Percentiles rank a stretch among this genome's conserved stretches.
These are phyloP conservation scores for Anethum foeniculum DNA, from an alignment of 140 eudicot species.

Conservation along the genomic window DNA sequence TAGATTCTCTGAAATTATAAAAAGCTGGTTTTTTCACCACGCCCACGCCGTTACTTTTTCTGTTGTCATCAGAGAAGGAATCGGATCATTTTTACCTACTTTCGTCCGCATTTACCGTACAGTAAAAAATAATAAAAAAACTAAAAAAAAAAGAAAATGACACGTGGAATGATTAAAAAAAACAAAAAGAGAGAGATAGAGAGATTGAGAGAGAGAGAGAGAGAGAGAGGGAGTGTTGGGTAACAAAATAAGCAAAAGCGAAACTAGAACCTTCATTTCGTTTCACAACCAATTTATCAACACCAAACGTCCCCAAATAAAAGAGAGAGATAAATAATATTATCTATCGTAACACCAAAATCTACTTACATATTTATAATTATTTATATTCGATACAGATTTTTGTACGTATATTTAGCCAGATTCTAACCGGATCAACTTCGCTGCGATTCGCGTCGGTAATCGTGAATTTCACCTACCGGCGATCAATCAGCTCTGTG, in stretches of 20 bases:
- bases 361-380: neutral
- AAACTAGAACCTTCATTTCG: slow-evolving; percentile 20
- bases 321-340: neutral
- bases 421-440: neutral
- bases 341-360: neutral
- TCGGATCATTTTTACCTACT: neutral
- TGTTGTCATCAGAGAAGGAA: neutral
- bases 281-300: neutral
- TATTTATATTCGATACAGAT: neutral
- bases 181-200: neutral
- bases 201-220: neutral
- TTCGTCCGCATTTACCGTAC: neutral
- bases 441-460: neutral
- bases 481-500: neutral
- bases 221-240: neutral
- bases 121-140: neutral
- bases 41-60: neutral
- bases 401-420: neutral
- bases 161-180: slow-evolving; percentile 7
- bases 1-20: too few species aligned
- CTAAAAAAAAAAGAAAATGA: neutral
- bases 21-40: neutral
- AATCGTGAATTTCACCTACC: neutral
- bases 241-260: neutral
- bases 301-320: neutral